Base-by-base conservation (phyloP, 352 stramenopile genomes). In the Pseudoperonospora humuli region DNA sequence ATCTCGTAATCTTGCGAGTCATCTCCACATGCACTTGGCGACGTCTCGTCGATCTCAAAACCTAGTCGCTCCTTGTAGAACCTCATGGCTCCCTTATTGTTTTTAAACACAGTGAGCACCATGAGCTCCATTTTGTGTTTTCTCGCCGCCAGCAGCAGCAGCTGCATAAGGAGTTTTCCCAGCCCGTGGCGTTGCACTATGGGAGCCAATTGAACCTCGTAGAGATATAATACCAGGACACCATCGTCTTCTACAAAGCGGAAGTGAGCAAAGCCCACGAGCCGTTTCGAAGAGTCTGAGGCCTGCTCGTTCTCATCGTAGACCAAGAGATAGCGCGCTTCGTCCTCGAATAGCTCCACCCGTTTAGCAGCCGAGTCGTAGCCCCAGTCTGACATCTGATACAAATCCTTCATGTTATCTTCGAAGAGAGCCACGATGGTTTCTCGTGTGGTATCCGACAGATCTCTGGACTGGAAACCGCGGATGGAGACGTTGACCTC, bases 81-180 rank as follows among this genome's bases (percentile, higher is more conserved):
- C 18, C 49, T 52, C 67, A 96, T 80, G 7, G 93, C 93, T 7
- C 50, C 42, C 7, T 54, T 39, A 59, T 97, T 97, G 5, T 39
- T 55, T 61, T 96, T 95, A 50, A 98, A 98, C 15, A 97, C 93
- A 2, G 93, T 98, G 37, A 98, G 69, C 45, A 98, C 70, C 23
- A 97, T 71, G 54, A 95, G 86, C 35, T 90, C 59, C 80, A 98
- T 93, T 15, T 57, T 38, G 43, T 84, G 67, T 40, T 79, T 65
- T 24, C 70, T 57, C 20, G 75, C 86, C 24, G 97, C 75, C 9
- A 89, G 54, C 47, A 95, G 67, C 40, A 96, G 52, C 17, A 96
- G 61, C 35, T 78, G 75, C 86, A 97, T 97, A n/a, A 97, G 64
- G 44, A 84, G 80, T 61, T 88, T 90, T 34, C 93, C 93, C 0